Evolutionary conservation across 2,329 filamentous ascomycete species (phyloP).

Genomic region (Alternaria hordeiaustralica): DNA sequence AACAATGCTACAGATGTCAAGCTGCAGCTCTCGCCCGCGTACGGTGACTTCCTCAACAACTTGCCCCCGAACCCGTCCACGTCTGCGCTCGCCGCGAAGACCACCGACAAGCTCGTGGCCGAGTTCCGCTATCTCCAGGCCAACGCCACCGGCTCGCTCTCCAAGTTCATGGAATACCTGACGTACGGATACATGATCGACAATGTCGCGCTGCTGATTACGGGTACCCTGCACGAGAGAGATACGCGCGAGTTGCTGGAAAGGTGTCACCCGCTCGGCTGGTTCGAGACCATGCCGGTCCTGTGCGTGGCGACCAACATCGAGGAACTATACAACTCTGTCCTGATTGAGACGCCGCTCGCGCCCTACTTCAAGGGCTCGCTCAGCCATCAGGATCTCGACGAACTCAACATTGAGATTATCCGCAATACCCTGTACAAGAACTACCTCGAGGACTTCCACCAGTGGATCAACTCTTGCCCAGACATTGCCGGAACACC

Average conservation of each 20-base stretch:
- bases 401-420: slow-evolving; percentile 99
- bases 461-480: slow-evolving; percentile 90
- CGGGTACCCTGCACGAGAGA: slow-evolving; percentile 94
- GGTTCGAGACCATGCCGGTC: slow-evolving; percentile 99
- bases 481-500: slow-evolving; percentile 86
- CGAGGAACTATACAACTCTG: slow-evolving; percentile 97
- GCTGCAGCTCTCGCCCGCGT: slow-evolving; percentile 93
- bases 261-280: slow-evolving; percentile 93
- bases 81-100: slow-evolving; percentile 90
- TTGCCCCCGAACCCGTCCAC: slow-evolving; percentile 97
- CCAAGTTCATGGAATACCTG: slow-evolving; percentile 96
- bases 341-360: slow-evolving; percentile 93
- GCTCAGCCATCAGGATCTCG: slow-evolving; percentile 92
- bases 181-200: slow-evolving; percentile 99
- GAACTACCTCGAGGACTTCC: slow-evolving; percentile 98
- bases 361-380: slow-evolving; percentile 98
- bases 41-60: slow-evolving; percentile 93
- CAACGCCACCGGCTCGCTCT: slow-evolving; percentile 87
- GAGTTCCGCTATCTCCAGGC: slow-evolving; percentile 97
- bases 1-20: slow-evolving; percentile 83
- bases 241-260: slow-evolving; percentile 95
- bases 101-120: slow-evolving; percentile 96
- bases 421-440: slow-evolving; percentile 98
- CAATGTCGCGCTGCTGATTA: slow-evolving; percentile 97
- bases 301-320: slow-evolving; percentile 98